Conservation (phyloP, 257 asterid species). For the Solanum lignicaule region DNA sequence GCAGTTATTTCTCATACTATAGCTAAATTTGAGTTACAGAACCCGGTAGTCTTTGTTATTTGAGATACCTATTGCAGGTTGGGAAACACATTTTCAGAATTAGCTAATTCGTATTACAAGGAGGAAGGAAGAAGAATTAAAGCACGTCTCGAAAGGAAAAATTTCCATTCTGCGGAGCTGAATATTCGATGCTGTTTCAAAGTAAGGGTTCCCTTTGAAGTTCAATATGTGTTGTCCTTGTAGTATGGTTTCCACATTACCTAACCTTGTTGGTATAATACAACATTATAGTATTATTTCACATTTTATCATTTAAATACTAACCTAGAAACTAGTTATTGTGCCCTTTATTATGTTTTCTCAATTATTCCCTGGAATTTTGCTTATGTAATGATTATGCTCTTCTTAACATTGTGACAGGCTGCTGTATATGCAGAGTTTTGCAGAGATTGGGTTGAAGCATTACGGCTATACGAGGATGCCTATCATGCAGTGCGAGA, state of each 20-base stretch:
- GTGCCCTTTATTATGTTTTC: background rate
- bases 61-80: conserved; percentile 46
- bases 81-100: conserved; percentile 51
- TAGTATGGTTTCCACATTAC: background rate
- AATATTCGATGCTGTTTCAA: conserved; percentile 86
- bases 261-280: background rate
- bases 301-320: background rate
- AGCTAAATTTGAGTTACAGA: background rate
- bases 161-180: conserved; percentile 53
- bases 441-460: conserved; percentile 95
- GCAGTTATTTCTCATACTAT: conserved; percentile 7
- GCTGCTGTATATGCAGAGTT: conserved; percentile 98
- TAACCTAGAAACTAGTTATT: background rate
- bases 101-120: conserved; percentile 63
- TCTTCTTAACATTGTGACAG: conserved; percentile 55
- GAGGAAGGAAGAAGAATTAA: conserved; percentile 85
- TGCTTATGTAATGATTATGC: conserved; percentile 23
- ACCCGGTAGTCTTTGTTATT: background rate
- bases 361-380: conserved; percentile 8
- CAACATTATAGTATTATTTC: background rate
- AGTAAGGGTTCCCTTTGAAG: conserved; percentile 30
- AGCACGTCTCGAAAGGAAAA: conserved; percentile 73
- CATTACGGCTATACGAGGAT: conserved; percentile 79
- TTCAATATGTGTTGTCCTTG: background rate
- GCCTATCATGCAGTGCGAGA: conserved; percentile 79